Percentiles rank a stretch among this genome's conserved stretches.
Evolutionary conservation across 495 filamentous ascomycete species (phyloP).

Genomic region (Cercophora samala): DNA sequence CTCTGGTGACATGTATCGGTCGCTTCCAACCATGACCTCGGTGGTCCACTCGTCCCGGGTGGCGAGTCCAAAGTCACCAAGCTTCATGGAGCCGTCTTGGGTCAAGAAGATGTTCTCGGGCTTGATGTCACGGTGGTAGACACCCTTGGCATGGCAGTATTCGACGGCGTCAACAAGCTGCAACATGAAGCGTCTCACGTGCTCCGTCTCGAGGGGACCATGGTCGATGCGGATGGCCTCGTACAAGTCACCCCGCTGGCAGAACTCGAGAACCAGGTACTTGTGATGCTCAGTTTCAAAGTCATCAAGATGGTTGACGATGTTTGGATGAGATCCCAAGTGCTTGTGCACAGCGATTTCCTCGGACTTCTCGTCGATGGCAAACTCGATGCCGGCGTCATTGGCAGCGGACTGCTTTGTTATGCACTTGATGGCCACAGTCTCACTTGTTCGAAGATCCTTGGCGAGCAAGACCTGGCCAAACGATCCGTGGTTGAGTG

Average conservation of each 20-base stretch:
- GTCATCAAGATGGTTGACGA: constrained; percentile 86
- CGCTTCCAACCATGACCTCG: constrained; percentile 90
- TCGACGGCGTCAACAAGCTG: constrained; percentile 87
- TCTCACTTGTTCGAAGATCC: constrained; percentile 67
- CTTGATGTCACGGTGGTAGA: constrained; percentile 98
- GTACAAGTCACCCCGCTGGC: constrained; percentile 93
- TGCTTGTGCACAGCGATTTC: constrained; percentile 78
- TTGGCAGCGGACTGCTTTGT: constrained; percentile 66
- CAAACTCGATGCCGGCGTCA: constrained; percentile 52
- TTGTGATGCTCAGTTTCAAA: constrained; percentile 89
- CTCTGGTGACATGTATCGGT: constrained; percentile 98
- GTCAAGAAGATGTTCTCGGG: constrained; percentile 98
- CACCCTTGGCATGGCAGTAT: constrained; percentile 82
- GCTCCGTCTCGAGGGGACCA: constrained; percentile 89
- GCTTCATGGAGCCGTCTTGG: constrained; percentile 82
- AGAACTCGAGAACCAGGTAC: constrained; percentile 94
- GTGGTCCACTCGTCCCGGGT: constrained; percentile 82
- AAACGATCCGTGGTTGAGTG: constrained; percentile 97
- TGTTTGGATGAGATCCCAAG: constrained; percentile 78
- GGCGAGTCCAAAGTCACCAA: constrained; percentile 93
- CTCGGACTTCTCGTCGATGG: constrained; percentile 79
- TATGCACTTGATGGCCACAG: constrained; percentile 92
- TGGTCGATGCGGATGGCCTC: constrained; percentile 87
- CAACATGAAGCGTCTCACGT: constrained; percentile 95
- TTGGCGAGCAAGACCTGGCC: constrained; percentile 94